A percentile compares a stretch with the other conserved stretches of the same genome.
phyloP scores from a whole-genome alignment of 306 rosid species.

The Acacia acuminata region DNA sequence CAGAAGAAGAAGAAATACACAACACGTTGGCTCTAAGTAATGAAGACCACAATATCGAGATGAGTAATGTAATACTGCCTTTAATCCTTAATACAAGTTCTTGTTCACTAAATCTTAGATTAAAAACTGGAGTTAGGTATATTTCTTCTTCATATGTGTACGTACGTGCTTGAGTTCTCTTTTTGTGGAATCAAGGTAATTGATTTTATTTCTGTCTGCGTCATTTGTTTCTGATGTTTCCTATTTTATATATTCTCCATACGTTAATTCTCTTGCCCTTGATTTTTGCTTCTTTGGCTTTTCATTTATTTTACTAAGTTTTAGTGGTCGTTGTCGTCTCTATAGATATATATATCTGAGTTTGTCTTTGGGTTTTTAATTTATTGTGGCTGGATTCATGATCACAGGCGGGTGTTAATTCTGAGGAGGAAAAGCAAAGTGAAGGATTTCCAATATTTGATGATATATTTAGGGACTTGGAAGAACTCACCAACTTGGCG shows the following conservation, averaged over 20 bases:
- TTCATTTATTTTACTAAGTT: neutral
- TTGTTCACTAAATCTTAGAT: no score
- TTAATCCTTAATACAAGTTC: no score
- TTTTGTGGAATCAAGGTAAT: neutral
- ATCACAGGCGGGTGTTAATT: slow-evolving; percentile 14
- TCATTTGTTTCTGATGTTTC: neutral
- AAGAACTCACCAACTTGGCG: slow-evolving; percentile 22
- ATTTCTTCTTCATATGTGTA: no score
- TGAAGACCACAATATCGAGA: slow-evolving; percentile 25
- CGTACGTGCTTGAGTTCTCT: neutral
- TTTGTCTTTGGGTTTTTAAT: neutral
- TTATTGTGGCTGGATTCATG: slow-evolving; percentile 6
- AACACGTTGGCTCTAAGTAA: neutral
- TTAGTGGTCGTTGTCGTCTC: neutral
- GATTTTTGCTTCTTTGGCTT: neutral
- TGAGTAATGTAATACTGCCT: neutral
- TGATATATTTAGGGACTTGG: slow-evolving; percentile 36
- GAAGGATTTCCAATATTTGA: neutral
- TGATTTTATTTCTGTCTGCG: neutral
- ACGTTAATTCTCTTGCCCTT: no score
- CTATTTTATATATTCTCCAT: neutral
- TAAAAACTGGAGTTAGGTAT: no score
- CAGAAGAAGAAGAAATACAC: slow-evolving; percentile 25
- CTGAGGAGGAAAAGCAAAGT: slow-evolving; percentile 5
- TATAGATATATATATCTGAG: neutral